These are phyloP conservation scores for Saussurea involucrata DNA, from an alignment of 129 eudicot species.

Conservation along the genomic window DNA sequence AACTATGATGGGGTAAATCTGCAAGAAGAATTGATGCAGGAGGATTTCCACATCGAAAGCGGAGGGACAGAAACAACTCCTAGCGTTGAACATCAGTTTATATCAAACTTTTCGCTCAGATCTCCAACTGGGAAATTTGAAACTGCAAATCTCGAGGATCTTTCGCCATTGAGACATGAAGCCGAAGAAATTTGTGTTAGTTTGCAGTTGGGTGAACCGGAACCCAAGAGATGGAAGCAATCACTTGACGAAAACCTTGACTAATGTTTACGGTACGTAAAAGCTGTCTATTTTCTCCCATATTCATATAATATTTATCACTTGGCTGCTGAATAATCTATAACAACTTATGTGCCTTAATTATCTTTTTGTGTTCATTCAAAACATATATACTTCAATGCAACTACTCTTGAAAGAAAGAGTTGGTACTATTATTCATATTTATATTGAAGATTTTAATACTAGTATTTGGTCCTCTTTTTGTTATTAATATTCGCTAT, in stretches of 20 bases:
- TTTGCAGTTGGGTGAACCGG: conserved; percentile 57
- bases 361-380: conserved; percentile 3
- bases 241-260: conserved; percentile 1
- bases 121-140: not conserved
- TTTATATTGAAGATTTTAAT: not conserved
- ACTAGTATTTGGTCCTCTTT: not conserved
- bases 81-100: conserved; percentile 48
- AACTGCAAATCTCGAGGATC: conserved; percentile 13
- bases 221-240: conserved; percentile 50
- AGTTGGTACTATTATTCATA: not conserved
- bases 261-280: not conserved
- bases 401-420: not conserved
- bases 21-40: conserved; percentile 23
- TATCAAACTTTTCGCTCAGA: conserved; percentile 37
- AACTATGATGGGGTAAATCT: not conserved
- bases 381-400: not conserved
- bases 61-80: conserved; percentile 30
- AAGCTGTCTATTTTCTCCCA: not conserved
- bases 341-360: conserved; percentile 1
- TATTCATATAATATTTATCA: conserved; percentile 10
- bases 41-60: conserved; percentile 23
- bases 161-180: conserved; percentile 34
- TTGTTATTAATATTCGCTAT: not conserved
- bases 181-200: conserved; percentile 42
- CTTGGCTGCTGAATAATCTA: conserved; percentile 1